phyloP scores from a whole-genome alignment of 441 rosid species.

The Mallotus repandus region DNA sequence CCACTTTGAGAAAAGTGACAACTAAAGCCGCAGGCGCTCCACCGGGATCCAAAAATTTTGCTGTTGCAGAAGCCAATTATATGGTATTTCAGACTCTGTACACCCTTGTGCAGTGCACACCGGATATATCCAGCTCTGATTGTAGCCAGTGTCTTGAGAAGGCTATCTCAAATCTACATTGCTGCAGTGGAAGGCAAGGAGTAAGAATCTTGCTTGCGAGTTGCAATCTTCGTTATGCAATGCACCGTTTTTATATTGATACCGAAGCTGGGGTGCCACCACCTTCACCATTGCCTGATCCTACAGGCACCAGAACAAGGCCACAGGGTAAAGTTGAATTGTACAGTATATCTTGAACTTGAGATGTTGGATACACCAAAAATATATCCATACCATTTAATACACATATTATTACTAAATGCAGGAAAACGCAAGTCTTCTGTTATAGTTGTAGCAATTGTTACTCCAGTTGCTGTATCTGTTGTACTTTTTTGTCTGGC shows the following conservation, averaged over 20 bases:
- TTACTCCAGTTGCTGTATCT: constrained; percentile 17
- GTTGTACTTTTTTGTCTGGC: constrained; percentile 19
- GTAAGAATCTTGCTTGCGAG: constrained; percentile 28
- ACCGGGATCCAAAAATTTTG: constrained; percentile 15
- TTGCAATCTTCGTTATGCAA: constrained; percentile 31
- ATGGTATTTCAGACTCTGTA: constrained; percentile 29
- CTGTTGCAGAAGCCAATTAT: constrained; percentile 15
- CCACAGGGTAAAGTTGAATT: constrained; percentile 5
- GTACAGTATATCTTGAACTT: too few species aligned
- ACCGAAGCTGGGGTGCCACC: neutral
- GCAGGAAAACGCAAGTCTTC: constrained; percentile 20
- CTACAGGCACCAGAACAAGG: neutral
- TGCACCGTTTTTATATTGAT: constrained; percentile 1
- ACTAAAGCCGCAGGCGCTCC: constrained; percentile 12
- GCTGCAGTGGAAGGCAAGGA: constrained; percentile 21
- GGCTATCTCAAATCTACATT: constrained; percentile 16
- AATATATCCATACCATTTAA: too few species aligned
- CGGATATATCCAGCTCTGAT: constrained; percentile 33
- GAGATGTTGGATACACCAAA: too few species aligned
- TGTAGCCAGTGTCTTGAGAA: constrained; percentile 36
- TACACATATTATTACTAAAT: too few species aligned
- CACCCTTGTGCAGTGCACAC: constrained; percentile 48
- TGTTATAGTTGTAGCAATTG: constrained; percentile 20
- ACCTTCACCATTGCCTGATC: neutral
- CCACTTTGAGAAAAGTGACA: neutral